Evolutionary conservation across 1,284 basidiomycete genomes (phyloP).

Genomic region (Pseudozyma hubeiensis): DNA sequence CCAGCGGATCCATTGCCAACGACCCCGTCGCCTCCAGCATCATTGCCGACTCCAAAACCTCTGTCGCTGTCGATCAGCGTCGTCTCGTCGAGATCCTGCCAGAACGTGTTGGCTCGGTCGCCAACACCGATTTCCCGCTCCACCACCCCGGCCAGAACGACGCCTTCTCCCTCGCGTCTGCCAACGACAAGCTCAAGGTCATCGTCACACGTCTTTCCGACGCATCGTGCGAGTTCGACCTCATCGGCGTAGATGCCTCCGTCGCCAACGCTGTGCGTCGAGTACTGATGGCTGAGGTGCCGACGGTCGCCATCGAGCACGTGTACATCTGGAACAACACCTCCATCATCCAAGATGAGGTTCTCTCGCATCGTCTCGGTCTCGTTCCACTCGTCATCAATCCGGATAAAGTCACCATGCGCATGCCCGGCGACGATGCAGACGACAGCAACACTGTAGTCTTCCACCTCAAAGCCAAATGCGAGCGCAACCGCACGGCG

Average conservation of each 20-base stretch:
- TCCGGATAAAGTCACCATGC: slow-evolving; percentile 74
- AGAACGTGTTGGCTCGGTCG: slow-evolving; percentile 63
- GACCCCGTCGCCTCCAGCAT: slow-evolving; percentile 38
- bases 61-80: slow-evolving; percentile 46
- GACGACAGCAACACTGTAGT: slow-evolving; percentile 92
- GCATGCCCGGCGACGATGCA: slow-evolving; percentile 71
- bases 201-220: slow-evolving; percentile 59
- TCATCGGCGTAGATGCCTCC: slow-evolving; percentile 94
- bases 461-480: slow-evolving; percentile 81
- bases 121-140: slow-evolving; percentile 60
- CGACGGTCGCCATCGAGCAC: slow-evolving; percentile 87
- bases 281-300: slow-evolving; percentile 89
- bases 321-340: slow-evolving; percentile 98
- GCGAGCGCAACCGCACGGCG: slow-evolving; percentile 74
- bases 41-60: slow-evolving; percentile 36
- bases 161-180: slow-evolving; percentile 47
- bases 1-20: slow-evolving; percentile 32
- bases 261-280: slow-evolving; percentile 94
- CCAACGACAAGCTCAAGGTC: slow-evolving; percentile 49
- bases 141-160: slow-evolving; percentile 53
- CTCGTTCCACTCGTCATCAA: slow-evolving; percentile 90
- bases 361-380: slow-evolving; percentile 89
- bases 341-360: slow-evolving; percentile 92
- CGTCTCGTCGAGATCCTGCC: slow-evolving; percentile 63
- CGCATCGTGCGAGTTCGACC: slow-evolving; percentile 83